Evolutionary conservation across 2,329 filamentous ascomycete species (phyloP), one percentile per base, ranked within the genome.

Genomic region (Paraphoma sp.): DNA sequence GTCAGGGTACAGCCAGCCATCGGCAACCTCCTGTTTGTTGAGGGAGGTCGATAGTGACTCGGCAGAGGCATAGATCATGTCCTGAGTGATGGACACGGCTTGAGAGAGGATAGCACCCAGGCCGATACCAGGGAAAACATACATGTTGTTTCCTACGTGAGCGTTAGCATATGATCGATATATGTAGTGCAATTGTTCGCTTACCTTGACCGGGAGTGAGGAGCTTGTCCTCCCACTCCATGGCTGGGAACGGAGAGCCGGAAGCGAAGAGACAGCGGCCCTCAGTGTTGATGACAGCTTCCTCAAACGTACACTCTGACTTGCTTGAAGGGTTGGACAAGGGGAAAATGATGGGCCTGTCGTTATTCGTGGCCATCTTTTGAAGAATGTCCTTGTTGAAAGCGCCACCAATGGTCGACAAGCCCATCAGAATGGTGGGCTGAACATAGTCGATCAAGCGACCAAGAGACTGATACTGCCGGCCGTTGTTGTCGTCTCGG

Each of bases 221-320:
- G 16, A 77, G 68, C 67, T 80, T 80, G 59, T 82, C 82, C 31
- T 78, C 68, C 54, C 67, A 72, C 56, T 78, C 72, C 73, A 91
- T 84, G 2, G 89, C 84, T 23, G 87, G 85, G 86, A 98, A 98
- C 12, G 95, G 95, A 47, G 93, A 97, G 62, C 95, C 95, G 6
- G 93, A 97, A 48, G 95, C 95, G 73, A 99, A 99, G 75, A 99
- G 87, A 69, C 88, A 93, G 53, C 88, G 91, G 59, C 94, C 94
- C 56, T 98, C 90, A 10, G 94, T 98, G 88, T 94, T 88, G 71
- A 88, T 86, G 71, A 98, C 86, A 14, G 95, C 95, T 74, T 95
- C 91, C 83, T 97, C 93, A 71, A 96, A 98, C 14, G 92, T 97
- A 82, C 95, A 98, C 81, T 99, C 95, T 8, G 94, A 96, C 83